Base-by-base conservation (phyloP, 2,329 filamentous ascomycete species). In the Didymella glomerata region DNA sequence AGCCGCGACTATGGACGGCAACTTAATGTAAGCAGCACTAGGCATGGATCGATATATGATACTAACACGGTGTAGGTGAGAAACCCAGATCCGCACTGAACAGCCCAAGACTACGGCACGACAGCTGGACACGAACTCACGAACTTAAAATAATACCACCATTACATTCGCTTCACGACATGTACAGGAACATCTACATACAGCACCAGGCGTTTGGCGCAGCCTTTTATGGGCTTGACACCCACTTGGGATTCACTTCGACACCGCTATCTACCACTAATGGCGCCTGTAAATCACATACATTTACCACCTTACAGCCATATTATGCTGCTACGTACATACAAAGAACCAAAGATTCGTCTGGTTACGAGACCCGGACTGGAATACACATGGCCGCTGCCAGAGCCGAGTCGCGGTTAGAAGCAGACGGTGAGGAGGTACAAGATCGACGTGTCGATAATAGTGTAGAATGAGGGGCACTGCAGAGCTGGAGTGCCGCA, bases 1-100 rank as follows among this genome's bases (percentile, higher is more conserved):
- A 78, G 79, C 54, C 75, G 75, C 38, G 81, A 83, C 58, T 83
- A 82, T 60, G 79, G 78, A 45, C 76, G 81, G 47, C 77, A 79
- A 46, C 65, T 81, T n/a, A 80, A 80, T 24, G 79, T 82, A 69
- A 63, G 73, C 67, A 22, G 7, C 18, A 22, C 4, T 6, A 18
- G 18, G 14, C 10, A 8, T 36, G 16, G 16, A 30, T n/a, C 18
- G 2, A 13, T 6, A n/a, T 25, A 25, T 32, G 3, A 44, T 56
- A 34, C 62, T 72, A 53, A 71, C 47, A n/a, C 16, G 1, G 16
- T 24, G 11, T 27, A 75, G 72, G 67, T 74, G 34, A 69, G 71
- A 25, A 77, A 77, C 51, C 75, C 75, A 9, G 75, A 77, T 60
- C 69, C 70, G 9, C 57, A 67, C 53, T 59, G 48, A 64, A 30